Evolutionary conservation across 2,329 filamentous ascomycete genomes (phyloP), one percentile per base, ranked within the genome.

Genomic region (Gnomoniopsis smithogilvyi): DNA sequence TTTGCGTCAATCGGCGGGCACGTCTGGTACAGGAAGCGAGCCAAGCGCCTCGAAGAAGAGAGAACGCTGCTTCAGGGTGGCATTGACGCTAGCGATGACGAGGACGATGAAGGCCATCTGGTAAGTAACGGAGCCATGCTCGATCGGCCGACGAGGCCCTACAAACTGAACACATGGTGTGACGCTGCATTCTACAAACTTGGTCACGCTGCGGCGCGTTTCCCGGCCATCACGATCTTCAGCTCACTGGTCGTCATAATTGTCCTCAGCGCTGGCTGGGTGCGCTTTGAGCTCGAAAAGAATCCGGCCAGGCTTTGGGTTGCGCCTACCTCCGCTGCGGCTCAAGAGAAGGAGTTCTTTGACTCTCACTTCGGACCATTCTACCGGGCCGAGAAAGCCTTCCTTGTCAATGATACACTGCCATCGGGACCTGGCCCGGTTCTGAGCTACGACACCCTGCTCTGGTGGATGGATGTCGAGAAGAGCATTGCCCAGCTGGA

Each of bases 221-320:
- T 94, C 67, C 95, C 95, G 0, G 89, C 80, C 2, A 85, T 96
- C 62, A 97, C 93, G 1, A 96, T 98, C 64, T 75, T 80, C 2
- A 77, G 81, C 8, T 94, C 90, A 63, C 71, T 97, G n/a, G 56
- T 95, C 2, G 69, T 95, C 2, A 89, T 97, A 12, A 83, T 80
- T 1, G 71, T 96, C 4, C 79, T 99, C 62, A 97, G 93, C 69
- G 75, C 94, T 38, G 95, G 95, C 1, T 96, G 92, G 91, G 77
- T 95, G 60, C 85, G 85, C 48, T 99, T 99, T 68, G 82, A 90
- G n/a, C 81, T 99, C 38, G 95, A 98, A 73, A 90, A 81, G 22
- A 90, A 98, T 63, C 95, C 95, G 6, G 95, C 96, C 12, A 87
- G 90, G 51, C 78, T 99, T 10, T 99, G 95, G 95, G 95, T 99